Conservation (phyloP, 2,329 filamentous ascomycete species). For the Epichloe festucae region DNA sequence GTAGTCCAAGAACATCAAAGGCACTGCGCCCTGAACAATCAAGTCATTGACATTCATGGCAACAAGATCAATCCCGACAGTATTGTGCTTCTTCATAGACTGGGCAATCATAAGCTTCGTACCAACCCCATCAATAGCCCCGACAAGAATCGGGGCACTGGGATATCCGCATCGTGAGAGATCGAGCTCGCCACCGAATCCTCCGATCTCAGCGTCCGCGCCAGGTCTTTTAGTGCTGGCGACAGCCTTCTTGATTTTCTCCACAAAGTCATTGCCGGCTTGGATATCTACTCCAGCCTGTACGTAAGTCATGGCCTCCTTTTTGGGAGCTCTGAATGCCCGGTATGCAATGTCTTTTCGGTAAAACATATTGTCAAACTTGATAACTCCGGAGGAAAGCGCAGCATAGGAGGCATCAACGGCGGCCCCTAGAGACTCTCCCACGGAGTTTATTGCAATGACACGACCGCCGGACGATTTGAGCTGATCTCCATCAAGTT, state of each 20-base stretch:
- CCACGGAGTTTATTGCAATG: conserved; percentile 77
- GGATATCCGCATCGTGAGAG: conserved; percentile 61
- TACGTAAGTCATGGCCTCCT: conserved; percentile 69
- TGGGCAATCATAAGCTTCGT: conserved; percentile 97
- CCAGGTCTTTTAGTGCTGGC: conserved; percentile 72
- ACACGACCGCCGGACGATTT: conserved; percentile 79
- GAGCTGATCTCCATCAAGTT: conserved; percentile 47
- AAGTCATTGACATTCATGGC: conserved; percentile 99
- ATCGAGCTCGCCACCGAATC: conserved; percentile 62
- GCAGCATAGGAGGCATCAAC: conserved; percentile 81
- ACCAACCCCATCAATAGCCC: conserved; percentile 89
- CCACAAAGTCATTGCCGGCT: conserved; percentile 82
- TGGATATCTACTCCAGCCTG: conserved; percentile 90
- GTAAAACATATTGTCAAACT: conserved; percentile 83
- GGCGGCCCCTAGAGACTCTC: conserved; percentile 61
- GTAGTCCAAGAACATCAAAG: conserved; percentile 95
- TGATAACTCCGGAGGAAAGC: conserved; percentile 52
- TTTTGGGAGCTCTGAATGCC: conserved; percentile 38
- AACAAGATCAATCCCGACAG: conserved; percentile 90
- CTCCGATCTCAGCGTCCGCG: conserved; percentile 85
- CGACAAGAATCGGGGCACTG: conserved; percentile 70
- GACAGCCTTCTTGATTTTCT: conserved; percentile 85
- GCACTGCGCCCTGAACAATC: conserved; percentile 88
- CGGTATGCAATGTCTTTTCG: conserved; percentile 85
- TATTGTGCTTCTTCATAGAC: conserved; percentile 77